Percentiles rank a stretch among this genome's conserved stretches.
phyloP scores from a whole-genome alignment of 805 yeast species.

The Metschnikowia proteae region DNA sequence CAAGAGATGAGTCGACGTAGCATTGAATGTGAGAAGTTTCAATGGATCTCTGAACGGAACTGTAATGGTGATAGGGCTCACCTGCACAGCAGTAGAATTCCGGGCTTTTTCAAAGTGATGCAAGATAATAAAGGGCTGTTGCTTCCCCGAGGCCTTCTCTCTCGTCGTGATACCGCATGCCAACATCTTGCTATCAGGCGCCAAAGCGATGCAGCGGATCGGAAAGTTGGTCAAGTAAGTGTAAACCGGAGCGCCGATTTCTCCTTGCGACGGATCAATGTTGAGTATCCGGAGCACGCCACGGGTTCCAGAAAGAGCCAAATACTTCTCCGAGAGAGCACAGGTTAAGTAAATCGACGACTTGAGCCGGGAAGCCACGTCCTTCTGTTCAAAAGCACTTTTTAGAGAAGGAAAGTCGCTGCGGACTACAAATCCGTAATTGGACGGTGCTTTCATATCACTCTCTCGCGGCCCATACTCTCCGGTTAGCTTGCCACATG shows the following conservation, averaged over 20 bases:
- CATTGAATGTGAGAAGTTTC: slow-evolving; percentile 66
- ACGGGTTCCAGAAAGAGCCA: slow-evolving; percentile 68
- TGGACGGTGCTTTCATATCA: slow-evolving; percentile 17
- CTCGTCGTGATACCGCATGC: slow-evolving; percentile 83
- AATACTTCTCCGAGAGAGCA: slow-evolving; percentile 51
- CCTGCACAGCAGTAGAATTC: slow-evolving; percentile 19
- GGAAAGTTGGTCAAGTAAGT: slow-evolving; percentile 69
- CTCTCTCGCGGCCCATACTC: slow-evolving; percentile 54
- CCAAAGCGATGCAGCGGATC: slow-evolving; percentile 71
- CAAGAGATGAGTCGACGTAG: slow-evolving; percentile 63
- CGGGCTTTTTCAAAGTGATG: slow-evolving; percentile 33
- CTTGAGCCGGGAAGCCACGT: slow-evolving; percentile 31
- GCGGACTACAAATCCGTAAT: slow-evolving; percentile 25
- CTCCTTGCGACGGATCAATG: slow-evolving; percentile 24
- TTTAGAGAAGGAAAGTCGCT: slow-evolving; percentile 24
- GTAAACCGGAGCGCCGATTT: slow-evolving; percentile 60
- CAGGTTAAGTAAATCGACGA: slow-evolving; percentile 63
- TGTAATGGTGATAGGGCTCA: slow-evolving; percentile 66
- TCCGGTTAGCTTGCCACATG: slow-evolving; percentile 67
- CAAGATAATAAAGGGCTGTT: slow-evolving; percentile 71
- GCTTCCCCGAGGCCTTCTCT: slow-evolving; percentile 62
- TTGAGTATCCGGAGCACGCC: slow-evolving; percentile 70
- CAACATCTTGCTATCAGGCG: slow-evolving; percentile 58
- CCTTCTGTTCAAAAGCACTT: slow-evolving; percentile 17
- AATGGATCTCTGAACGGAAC: slow-evolving; percentile 87